Evolutionary conservation across 2,329 filamentous ascomycete genomes (phyloP).

Genomic region (Penicillium sp.): DNA sequence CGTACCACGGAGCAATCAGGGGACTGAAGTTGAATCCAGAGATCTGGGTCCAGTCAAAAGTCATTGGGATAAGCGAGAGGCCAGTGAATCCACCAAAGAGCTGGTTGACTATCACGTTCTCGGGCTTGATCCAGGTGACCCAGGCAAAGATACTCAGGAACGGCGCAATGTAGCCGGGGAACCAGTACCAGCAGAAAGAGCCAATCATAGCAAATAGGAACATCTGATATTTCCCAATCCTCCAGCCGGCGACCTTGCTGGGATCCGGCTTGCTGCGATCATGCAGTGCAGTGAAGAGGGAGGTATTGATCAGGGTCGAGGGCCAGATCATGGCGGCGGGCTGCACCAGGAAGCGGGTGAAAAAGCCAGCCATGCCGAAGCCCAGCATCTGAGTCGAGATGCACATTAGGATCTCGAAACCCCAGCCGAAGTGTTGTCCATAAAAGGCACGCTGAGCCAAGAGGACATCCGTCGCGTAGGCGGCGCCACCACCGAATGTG

Average conservation of each 20-base stretch:
- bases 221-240: conserved; percentile 63
- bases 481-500: conserved; percentile 57
- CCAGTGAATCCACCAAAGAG: conserved; percentile 22
- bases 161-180: conserved; percentile 66
- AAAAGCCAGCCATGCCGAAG: conserved; percentile 66
- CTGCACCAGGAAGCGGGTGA: conserved; percentile 58
- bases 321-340: conserved; percentile 73
- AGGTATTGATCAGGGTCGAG: conserved; percentile 61
- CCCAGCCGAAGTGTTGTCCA: conserved; percentile 64
- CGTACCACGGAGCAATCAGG: conserved; percentile 69
- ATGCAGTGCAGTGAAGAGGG: conserved; percentile 71
- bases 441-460: conserved; percentile 70
- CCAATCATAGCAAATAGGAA: conserved; percentile 58
- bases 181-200: conserved; percentile 65
- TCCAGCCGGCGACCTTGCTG: conserved; percentile 59
- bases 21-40: conserved; percentile 66
- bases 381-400: conserved; percentile 68
- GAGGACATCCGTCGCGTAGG: conserved; percentile 72
- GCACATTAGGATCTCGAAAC: conserved; percentile 64
- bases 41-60: conserved; percentile 72
- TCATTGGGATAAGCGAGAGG: conserved; percentile 21
- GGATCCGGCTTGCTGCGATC: conserved; percentile 58
- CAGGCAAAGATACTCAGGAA: conserved; percentile 70
- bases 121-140: conserved; percentile 67
- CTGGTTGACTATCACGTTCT: conserved; percentile 68